These are phyloP conservation scores for Solanum gandarillasii DNA, from an alignment of 257 asterid species.

Conservation along the genomic window DNA sequence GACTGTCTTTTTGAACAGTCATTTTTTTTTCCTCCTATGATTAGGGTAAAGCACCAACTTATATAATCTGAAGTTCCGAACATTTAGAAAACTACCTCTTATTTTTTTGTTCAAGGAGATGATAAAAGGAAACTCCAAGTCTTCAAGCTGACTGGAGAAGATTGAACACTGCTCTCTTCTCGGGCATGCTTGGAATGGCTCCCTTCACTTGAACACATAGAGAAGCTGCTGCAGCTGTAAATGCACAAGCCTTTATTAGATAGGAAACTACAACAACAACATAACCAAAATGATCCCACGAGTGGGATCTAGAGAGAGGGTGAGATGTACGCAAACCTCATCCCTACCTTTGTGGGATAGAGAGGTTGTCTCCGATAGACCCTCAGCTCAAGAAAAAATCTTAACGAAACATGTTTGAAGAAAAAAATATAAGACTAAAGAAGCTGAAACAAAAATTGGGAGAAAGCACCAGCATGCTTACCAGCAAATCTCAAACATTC, in stretches of 20 bases:
- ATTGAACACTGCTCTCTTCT: constrained; percentile 50
- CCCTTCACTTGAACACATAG: constrained; percentile 97
- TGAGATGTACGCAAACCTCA: not conserved
- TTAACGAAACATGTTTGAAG: not conserved
- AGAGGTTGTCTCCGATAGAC: not conserved
- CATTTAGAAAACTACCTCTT: constrained; percentile 19
- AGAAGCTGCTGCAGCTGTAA: constrained; percentile 93
- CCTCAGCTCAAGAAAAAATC: not conserved
- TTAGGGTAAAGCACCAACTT: not conserved
- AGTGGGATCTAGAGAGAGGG: not conserved
- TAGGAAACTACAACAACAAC: not conserved
- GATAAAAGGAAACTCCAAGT: not conserved
- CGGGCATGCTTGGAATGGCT: constrained; percentile 98
- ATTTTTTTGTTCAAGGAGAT: constrained; percentile 9
- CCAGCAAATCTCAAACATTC: constrained; percentile 89
- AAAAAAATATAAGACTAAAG: not conserved
- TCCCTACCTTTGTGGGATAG: not conserved
- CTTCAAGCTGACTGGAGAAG: constrained; percentile 59
- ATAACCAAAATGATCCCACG: not conserved
- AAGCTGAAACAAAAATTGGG: not conserved
- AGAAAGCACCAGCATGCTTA: constrained; percentile 9
- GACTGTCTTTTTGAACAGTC: not conserved
- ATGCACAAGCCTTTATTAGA: constrained; percentile 6
- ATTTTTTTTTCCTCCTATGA: not conserved
- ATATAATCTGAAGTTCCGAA: not conserved